These are phyloP conservation scores for Pyrenula aspistea DNA, from an alignment of 495 filamentous ascomycete species.

Conservation along the genomic window DNA sequence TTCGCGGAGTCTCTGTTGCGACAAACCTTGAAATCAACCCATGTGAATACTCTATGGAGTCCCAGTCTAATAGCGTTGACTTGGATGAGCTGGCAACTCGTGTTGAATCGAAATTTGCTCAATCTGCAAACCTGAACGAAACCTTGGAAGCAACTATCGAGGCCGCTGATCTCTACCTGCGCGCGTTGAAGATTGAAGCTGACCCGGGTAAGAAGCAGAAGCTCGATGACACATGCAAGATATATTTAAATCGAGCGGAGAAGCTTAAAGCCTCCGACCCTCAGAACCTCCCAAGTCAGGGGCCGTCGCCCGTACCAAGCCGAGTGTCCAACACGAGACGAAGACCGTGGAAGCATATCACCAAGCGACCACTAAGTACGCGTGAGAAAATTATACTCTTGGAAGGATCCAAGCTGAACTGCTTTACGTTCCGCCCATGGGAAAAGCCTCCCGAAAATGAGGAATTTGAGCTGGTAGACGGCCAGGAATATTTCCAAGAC, in stretches of 20 bases:
- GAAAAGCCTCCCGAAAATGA: constrained; percentile 36
- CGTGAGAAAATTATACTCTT: constrained; percentile 70
- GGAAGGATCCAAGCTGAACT: constrained; percentile 66
- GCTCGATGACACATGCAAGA: constrained; percentile 52
- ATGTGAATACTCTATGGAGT: no score
- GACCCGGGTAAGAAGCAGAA: constrained; percentile 40
- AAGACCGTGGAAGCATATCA: constrained; percentile 22
- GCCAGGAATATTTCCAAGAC: constrained; percentile 45
- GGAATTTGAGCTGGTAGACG: constrained; percentile 36
- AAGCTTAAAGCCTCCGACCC: constrained; percentile 46
- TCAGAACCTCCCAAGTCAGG: constrained; percentile 18
- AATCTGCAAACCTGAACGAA: constrained; percentile 44
- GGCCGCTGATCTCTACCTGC: constrained; percentile 69
- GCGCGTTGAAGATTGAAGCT: constrained; percentile 44
- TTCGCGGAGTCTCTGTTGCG: no score
- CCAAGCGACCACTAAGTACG: constrained; percentile 50
- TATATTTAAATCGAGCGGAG: constrained; percentile 57
- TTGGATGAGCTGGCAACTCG: constrained; percentile 3
- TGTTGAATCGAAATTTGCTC: constrained; percentile 43
- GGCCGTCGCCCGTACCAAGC: constrained; percentile 8
- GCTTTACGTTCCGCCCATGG: constrained; percentile 77
- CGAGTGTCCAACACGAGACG: constrained; percentile 1
- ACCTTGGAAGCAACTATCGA: constrained; percentile 63
- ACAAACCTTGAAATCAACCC: no score
- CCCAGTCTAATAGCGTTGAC: background rate